Evolutionary conservation across 1,139 yeast genomes (phyloP).

Genomic region (Petasospora fabianii): DNA sequence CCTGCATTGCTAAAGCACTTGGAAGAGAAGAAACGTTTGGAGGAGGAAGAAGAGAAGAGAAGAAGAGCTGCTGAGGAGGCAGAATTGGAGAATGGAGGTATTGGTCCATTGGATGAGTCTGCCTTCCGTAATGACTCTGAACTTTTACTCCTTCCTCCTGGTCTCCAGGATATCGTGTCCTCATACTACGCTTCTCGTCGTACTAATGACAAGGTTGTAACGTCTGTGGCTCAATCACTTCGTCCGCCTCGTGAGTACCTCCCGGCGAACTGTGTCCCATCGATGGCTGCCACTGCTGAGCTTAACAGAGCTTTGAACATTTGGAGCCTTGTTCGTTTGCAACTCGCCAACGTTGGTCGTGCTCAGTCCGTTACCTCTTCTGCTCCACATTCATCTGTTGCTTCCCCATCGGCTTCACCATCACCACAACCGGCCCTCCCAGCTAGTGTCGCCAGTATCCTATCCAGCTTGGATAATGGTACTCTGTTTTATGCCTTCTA

Average conservation of each 20-base stretch:
- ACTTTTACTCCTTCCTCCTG: conserved; percentile 60
- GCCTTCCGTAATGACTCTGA: conserved; percentile 27
- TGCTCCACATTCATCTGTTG: too few relatives aligned
- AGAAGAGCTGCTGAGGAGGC: neutral
- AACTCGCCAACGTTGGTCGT: neutral
- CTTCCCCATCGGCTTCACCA: neutral
- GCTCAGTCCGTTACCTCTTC: conserved; percentile 1
- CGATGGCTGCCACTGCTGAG: conserved; percentile 26
- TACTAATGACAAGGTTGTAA: conserved; percentile 30
- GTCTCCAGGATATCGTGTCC: conserved; percentile 61
- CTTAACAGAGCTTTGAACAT: conserved; percentile 19
- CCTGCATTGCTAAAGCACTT: conserved; percentile 9
- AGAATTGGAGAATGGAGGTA: neutral
- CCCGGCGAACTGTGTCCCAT: conserved; percentile 7
- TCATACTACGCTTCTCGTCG: conserved; percentile 38
- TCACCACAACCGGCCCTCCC: neutral
- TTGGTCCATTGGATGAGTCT: conserved; percentile 23
- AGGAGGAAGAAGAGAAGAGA: conserved; percentile 5
- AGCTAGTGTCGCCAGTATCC: conserved; percentile 18
- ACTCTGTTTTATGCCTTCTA: conserved; percentile 60
- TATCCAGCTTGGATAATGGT: conserved; percentile 34
- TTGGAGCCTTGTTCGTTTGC: conserved; percentile 13
- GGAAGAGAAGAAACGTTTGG: conserved; percentile 12
- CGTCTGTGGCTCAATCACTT: conserved; percentile 34
- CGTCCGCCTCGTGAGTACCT: conserved; percentile 42